Conservation (phyloP, 2,329 filamentous ascomycete species). For the Phaeosphaeria sp. region DNA sequence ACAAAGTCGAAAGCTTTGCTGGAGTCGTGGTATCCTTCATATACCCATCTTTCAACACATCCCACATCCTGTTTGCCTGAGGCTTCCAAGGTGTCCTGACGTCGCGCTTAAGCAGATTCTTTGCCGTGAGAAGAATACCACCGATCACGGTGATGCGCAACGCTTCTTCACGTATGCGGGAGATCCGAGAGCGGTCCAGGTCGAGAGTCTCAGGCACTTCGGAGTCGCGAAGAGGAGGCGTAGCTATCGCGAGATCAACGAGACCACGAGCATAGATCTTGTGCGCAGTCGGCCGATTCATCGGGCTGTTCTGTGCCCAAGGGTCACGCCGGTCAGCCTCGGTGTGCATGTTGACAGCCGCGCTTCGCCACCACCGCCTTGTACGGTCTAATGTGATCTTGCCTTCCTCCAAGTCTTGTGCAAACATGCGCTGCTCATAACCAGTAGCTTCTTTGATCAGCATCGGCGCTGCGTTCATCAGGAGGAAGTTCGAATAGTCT, state of each 20-base stretch:
- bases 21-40: conserved; percentile 59
- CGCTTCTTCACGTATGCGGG: conserved; percentile 62
- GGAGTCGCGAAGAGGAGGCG: conserved; percentile 60
- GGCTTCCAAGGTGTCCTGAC: conserved; percentile 78
- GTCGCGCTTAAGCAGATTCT: conserved; percentile 82
- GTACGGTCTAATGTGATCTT: conserved; percentile 64
- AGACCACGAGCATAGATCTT: conserved; percentile 79
- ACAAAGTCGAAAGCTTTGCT: conserved; percentile 54
- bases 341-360: conserved; percentile 67
- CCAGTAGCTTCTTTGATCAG: conserved; percentile 73
- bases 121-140: conserved; percentile 78
- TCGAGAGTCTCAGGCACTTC: conserved; percentile 75
- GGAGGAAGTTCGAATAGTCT: conserved; percentile 82
- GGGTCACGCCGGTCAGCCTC: conserved; percentile 74
- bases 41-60: conserved; percentile 68
- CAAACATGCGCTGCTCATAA: conserved; percentile 78
- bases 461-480: conserved; percentile 73
- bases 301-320: conserved; percentile 61
- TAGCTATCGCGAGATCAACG: conserved; percentile 75
- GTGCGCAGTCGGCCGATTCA: conserved; percentile 68
- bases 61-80: conserved; percentile 74
- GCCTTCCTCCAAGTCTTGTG: conserved; percentile 66
- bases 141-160: conserved; percentile 74
- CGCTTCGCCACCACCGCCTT: conserved; percentile 69
- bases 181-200: conserved; percentile 71